Conservation (phyloP, 805 yeast species). For the Candida nemodendra region DNA sequence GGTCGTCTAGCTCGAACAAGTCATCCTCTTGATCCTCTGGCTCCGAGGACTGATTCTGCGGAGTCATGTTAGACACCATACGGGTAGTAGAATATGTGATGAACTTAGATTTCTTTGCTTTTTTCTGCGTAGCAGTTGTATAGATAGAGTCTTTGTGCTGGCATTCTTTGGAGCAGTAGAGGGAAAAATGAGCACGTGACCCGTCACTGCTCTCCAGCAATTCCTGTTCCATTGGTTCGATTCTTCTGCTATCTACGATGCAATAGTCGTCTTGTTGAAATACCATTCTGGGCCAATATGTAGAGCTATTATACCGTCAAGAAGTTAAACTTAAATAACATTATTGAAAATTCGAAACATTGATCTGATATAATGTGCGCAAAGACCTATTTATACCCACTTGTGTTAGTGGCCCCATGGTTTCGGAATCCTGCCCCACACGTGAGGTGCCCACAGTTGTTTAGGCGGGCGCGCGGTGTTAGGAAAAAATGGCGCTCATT, state of each 20-base stretch:
- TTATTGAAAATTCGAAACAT: no score
- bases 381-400: no score
- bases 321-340: no score
- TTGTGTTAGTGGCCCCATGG: no score
- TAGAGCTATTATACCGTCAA: not conserved
- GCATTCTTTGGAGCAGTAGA: slow-evolving; percentile 25
- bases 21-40: slow-evolving; percentile 17
- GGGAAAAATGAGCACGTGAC: slow-evolving; percentile 2
- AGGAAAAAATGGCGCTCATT: no score
- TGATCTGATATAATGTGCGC: no score
- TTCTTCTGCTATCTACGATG: slow-evolving; percentile 23
- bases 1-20: slow-evolving; percentile 23
- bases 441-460: no score
- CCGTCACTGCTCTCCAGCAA: slow-evolving; percentile 1
- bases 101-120: slow-evolving; percentile 12
- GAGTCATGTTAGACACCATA: not conserved
- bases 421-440: no score
- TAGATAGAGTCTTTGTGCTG: slow-evolving; percentile 16
- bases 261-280: slow-evolving; percentile 25
- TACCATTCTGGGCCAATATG: slow-evolving; percentile 6
- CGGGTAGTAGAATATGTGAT: slow-evolving; percentile 20
- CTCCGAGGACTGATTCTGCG: not conserved
- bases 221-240: slow-evolving; percentile 5
- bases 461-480: no score
- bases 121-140: slow-evolving; percentile 1